Percentiles rank a stretch among this genome's conserved stretches.
Evolutionary conservation across 2,329 filamentous ascomycete species (phyloP).

Genomic region (Ophioceras dolichostomum): DNA sequence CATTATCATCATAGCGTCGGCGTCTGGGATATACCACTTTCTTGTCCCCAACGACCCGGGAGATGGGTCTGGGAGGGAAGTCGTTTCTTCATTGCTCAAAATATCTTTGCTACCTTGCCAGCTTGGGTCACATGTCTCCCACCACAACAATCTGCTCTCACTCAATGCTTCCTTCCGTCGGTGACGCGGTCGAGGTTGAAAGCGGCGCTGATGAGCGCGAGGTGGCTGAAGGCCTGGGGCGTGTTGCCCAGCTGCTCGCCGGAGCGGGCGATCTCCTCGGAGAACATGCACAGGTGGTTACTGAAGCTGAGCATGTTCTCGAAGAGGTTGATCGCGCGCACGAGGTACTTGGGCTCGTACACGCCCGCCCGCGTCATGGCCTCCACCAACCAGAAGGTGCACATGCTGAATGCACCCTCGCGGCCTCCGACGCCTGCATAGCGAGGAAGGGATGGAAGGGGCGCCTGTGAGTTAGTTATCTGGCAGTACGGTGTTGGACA

Average conservation of each 20-base stretch:
- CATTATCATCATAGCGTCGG: neutral
- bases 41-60: too few relatives aligned
- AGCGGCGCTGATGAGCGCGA: slow-evolving; percentile 64
- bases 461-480: slow-evolving; percentile 5
- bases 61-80: too few relatives aligned
- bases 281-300: slow-evolving; percentile 69
- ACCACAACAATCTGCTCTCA: too few relatives aligned
- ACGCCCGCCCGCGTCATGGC: slow-evolving; percentile 57
- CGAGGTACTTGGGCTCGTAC: slow-evolving; percentile 53
- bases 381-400: slow-evolving; percentile 74
- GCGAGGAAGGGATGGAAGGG: too few relatives aligned
- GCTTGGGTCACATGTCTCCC: too few relatives aligned
- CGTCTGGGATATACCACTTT: too few relatives aligned
- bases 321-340: slow-evolving; percentile 54
- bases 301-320: slow-evolving; percentile 68
- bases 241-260: slow-evolving; percentile 73
- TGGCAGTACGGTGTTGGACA: neutral
- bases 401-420: slow-evolving; percentile 72
- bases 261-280: slow-evolving; percentile 62
- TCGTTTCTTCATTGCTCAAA: too few relatives aligned
- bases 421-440: slow-evolving; percentile 61
- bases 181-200: slow-evolving; percentile 51
- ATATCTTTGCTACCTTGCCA: too few relatives aligned
- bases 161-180: slow-evolving; percentile 12
- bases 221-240: slow-evolving; percentile 66